Conservation (phyloP, 805 yeast genomes). For the Barnettozyma botsteinii region DNA sequence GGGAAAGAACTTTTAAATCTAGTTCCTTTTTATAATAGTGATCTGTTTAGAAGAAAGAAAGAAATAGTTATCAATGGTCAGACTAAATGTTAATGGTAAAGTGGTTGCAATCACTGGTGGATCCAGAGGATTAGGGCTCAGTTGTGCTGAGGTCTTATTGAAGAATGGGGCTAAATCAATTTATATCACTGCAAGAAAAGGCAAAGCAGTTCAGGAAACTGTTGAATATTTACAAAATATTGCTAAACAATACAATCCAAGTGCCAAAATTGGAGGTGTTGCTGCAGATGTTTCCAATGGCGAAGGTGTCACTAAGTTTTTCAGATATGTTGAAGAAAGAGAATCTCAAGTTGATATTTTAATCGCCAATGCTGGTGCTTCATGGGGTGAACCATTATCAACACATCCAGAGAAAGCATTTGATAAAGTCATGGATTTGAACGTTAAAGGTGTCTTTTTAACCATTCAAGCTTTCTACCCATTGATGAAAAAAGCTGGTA, state of each 20-base stretch:
- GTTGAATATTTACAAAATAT: conserved; percentile 29
- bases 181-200: conserved; percentile 60
- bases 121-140: conserved; percentile 66
- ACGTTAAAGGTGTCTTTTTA: conserved; percentile 62
- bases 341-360: conserved; percentile 49
- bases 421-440: conserved; percentile 56
- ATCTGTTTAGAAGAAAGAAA: too few species aligned
- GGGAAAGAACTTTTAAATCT: too few species aligned
- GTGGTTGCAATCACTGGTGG: conserved; percentile 69
- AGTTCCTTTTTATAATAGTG: too few species aligned
- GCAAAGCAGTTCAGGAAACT: conserved; percentile 55
- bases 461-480: conserved; percentile 61
- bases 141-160: conserved; percentile 60
- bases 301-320: conserved; percentile 42
- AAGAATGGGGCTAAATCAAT: conserved; percentile 57
- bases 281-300: conserved; percentile 53
- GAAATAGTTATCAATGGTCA: too few species aligned
- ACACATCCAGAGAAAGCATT: conserved; percentile 57
- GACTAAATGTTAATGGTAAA: conserved; percentile 47
- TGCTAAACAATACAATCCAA: conserved; percentile 25
- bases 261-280: conserved; percentile 36
- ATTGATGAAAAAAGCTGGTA: conserved; percentile 46
- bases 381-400: conserved; percentile 66
- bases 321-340: conserved; percentile 35
- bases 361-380: conserved; percentile 74